Evolutionary conservation across 2,329 filamentous ascomycete species (phyloP), one percentile per base, ranked within the genome.

Genomic region (Madurella mycetomatis): DNA sequence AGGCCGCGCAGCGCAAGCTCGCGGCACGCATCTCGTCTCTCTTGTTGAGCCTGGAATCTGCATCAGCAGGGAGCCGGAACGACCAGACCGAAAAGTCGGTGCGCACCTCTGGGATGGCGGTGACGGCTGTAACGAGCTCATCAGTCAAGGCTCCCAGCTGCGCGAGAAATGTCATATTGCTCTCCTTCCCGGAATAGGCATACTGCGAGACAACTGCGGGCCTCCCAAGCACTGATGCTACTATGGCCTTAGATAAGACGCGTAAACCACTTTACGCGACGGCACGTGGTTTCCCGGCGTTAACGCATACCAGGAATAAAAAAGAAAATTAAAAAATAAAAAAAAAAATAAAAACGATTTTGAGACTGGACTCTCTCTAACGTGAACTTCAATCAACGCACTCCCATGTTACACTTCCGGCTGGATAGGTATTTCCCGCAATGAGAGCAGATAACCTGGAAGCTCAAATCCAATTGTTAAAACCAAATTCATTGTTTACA

Each of bases 111-210:
- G 71, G 60, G 42, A 78, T 73, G n/a, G 76, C 76, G 12, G 84
- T 79, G 56, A 91, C 73, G 41, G 80, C 76, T 41, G 80, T 76
- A 57, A 95, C 79, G 32, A 96, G 80, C 66, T 90, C 83, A 58
- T 88, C 86, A 1, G 82, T 83, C 63, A 92, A 76, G 53, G 78
- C 75, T 46, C 77, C 79, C 53, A 92, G 71, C 66, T 76, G 80
- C 60, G 85, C 82, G 63, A 84, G 78, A 69, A 88, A 85, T 37
- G 88, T 82, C 88, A 95, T 95, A 34, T 46, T 57, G 51, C 39
- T 41, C 47, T 46, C 41, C 31, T 19, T 18, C 19, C 44, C 15
- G 37, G 31, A 18, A 17, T 52, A 45, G 18, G 56, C 61, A 62
- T 64, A 48, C 51, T 61, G 56, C 30, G 4, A 25, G 25, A 7